A percentile compares a stretch with the other conserved stretches of the same genome.
These are phyloP conservation scores for Cucumis hystrix DNA, from an alignment of 306 rosid species.

Conservation along the genomic window DNA sequence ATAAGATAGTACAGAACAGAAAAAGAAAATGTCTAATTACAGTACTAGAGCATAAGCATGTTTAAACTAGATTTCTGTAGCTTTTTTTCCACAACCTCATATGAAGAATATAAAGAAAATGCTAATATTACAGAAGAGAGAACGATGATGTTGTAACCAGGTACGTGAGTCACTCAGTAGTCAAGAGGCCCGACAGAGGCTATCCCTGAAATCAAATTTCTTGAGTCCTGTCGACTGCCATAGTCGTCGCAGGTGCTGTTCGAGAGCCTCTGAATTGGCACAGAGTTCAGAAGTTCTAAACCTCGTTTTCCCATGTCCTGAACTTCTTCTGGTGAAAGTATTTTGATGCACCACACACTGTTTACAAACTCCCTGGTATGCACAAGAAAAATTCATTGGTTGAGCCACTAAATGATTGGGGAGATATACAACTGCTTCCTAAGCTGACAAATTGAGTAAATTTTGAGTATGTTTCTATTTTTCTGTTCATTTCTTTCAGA, in stretches of 20 bases:
- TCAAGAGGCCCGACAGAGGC: slow-evolving; percentile 79
- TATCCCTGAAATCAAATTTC: slow-evolving; percentile 56
- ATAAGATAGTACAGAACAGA: not conserved
- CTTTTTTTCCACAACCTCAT: slow-evolving; percentile 17
- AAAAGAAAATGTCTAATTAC: slow-evolving; percentile 25
- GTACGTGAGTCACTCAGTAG: slow-evolving; percentile 23
- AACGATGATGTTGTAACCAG: slow-evolving; percentile 10
- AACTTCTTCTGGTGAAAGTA: slow-evolving; percentile 92
- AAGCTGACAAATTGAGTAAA: not conserved
- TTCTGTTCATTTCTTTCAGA: not conserved
- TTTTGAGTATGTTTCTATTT: not conserved
- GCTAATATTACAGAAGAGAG: slow-evolving; percentile 44
- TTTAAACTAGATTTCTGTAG: slow-evolving; percentile 35
- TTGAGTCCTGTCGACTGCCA: slow-evolving; percentile 64
- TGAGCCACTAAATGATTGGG: not conserved
- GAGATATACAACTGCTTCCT: not conserved
- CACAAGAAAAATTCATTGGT: not conserved
- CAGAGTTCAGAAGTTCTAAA: slow-evolving; percentile 55
- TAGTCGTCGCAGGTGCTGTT: slow-evolving; percentile 54
- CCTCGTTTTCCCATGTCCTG: slow-evolving; percentile 82
- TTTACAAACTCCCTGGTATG: slow-evolving; percentile 80
- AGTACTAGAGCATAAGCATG: slow-evolving; percentile 44
- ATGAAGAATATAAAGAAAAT: slow-evolving; percentile 20
- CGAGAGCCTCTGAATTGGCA: slow-evolving; percentile 72
- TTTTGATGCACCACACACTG: slow-evolving; percentile 89